A percentile compares a stretch with the other conserved stretches of the same genome.
phyloP scores from a whole-genome alignment of 2,329 filamentous ascomycete genomes.

The Gnomoniopsis smithogilvyi region DNA sequence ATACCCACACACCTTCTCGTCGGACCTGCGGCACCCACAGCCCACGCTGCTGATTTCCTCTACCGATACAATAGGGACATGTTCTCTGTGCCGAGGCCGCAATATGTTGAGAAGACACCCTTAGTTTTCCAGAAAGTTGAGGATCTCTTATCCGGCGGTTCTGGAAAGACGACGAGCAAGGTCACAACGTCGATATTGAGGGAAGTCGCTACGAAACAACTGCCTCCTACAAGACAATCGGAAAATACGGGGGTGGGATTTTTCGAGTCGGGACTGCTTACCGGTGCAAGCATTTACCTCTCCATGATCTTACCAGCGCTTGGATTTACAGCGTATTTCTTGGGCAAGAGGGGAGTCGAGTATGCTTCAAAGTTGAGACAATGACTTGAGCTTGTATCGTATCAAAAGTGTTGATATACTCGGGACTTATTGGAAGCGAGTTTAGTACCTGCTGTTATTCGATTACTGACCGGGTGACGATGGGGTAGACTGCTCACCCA shows the following conservation, averaged over 20 bases:
- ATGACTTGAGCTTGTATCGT: neutral
- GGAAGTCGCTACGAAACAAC: conserved; percentile 23
- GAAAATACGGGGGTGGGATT: conserved; percentile 35
- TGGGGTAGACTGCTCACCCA: too few species aligned
- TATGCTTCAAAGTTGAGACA: conserved; percentile 1
- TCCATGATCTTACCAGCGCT: conserved; percentile 20
- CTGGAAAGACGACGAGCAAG: conserved; percentile 8
- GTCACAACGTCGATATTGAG: conserved; percentile 18
- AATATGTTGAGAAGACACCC: conserved; percentile 30
- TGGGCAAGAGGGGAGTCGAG: conserved; percentile 18
- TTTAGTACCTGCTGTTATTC: too few species aligned
- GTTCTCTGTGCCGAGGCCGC: conserved; percentile 43
- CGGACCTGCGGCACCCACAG: conserved; percentile 33
- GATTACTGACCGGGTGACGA: too few species aligned
- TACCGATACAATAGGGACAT: conserved; percentile 38
- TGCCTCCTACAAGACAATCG: conserved; percentile 32
- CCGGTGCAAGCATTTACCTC: conserved; percentile 28
- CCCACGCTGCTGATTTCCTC: conserved; percentile 23
- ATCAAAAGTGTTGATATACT: too few species aligned
- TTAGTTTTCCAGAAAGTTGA: conserved; percentile 17
- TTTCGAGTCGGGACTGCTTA: conserved; percentile 46
- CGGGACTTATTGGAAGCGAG: too few species aligned
- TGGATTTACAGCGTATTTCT: conserved; percentile 17
- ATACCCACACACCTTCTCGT: conserved; percentile 52
- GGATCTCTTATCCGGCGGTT: conserved; percentile 20